Evolutionary conservation across 139 green algal species (phyloP).

Genomic region (Closterium sp.): DNA sequence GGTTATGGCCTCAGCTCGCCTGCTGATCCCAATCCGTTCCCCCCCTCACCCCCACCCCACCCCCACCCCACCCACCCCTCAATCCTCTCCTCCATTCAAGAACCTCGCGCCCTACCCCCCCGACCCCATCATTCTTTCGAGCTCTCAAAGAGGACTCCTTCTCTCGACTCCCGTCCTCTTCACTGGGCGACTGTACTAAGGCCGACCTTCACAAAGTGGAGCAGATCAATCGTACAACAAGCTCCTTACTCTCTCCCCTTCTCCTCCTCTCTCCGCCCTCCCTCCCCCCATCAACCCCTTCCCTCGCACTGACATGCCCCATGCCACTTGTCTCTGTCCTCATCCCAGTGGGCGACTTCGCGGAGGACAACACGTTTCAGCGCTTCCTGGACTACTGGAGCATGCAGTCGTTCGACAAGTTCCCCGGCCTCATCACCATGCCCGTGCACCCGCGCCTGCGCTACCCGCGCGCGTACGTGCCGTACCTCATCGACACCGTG

Average conservation of each 20-base stretch:
- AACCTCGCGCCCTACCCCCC: too few relatives aligned
- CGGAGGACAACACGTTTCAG: background rate
- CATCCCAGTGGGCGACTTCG: slow-evolving; percentile 9
- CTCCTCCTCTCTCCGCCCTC: background rate
- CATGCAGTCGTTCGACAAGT: background rate
- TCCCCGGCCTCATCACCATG: slow-evolving; percentile 26
- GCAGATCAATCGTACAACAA: background rate
- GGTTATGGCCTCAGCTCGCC: too few relatives aligned
- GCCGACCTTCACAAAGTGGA: too few relatives aligned
- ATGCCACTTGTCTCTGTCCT: background rate
- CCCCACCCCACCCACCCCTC: too few relatives aligned
- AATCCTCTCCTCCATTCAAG: too few relatives aligned
- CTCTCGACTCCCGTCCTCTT: too few relatives aligned
- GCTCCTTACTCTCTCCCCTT: background rate
- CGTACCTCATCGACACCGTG: slow-evolving; percentile 31
- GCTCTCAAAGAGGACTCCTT: too few relatives aligned
- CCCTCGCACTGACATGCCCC: too few relatives aligned
- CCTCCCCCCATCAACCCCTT: background rate
- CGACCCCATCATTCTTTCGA: too few relatives aligned
- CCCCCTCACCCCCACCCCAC: too few relatives aligned
- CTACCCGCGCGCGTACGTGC: slow-evolving; percentile 21
- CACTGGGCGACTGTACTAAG: too few relatives aligned
- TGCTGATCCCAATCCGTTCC: too few relatives aligned
- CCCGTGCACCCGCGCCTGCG: background rate
- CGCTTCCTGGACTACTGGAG: slow-evolving; percentile 13